Percentiles rank a stretch among this genome's conserved stretches.
phyloP scores from a whole-genome alignment of 1,139 yeast species.

The Saccharomyces hybrid region DNA sequence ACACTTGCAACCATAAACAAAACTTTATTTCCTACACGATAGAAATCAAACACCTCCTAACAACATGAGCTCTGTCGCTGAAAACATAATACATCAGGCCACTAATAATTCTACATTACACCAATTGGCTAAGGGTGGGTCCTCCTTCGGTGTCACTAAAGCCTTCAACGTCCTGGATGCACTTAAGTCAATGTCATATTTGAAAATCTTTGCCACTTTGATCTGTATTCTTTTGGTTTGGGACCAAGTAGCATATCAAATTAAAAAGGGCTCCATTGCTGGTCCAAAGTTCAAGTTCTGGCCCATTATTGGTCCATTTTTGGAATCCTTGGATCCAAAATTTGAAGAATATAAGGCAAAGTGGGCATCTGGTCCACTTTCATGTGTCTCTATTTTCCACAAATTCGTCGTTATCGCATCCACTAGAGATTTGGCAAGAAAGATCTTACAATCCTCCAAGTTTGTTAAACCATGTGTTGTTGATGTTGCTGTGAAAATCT shows the following conservation, averaged over 20 bases:
- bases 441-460: constrained; percentile 74
- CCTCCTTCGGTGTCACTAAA: constrained; percentile 1
- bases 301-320: constrained; percentile 94
- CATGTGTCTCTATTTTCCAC: constrained; percentile 96
- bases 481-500: constrained; percentile 86
- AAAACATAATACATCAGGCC: not conserved
- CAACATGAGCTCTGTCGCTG: not conserved
- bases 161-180: constrained; percentile 8
- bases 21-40: not conserved
- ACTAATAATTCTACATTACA: not conserved
- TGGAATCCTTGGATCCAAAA: constrained; percentile 93
- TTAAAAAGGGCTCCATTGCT: constrained; percentile 77
- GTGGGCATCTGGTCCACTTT: constrained; percentile 90
- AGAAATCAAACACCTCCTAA: not conserved
- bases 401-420: constrained; percentile 95
- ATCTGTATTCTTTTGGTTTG: constrained; percentile 50
- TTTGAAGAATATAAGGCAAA: constrained; percentile 87
- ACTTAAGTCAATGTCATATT: constrained; percentile 35
- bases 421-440: constrained; percentile 81
- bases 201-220: constrained; percentile 46
- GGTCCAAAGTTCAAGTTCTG: constrained; percentile 83
- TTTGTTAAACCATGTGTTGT: constrained; percentile 96
- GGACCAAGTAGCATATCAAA: constrained; percentile 74
- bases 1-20: not conserved
- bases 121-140: constrained; percentile 4